Conservation (phyloP, 106 monocot species). For the Dioscorea alata region DNA sequence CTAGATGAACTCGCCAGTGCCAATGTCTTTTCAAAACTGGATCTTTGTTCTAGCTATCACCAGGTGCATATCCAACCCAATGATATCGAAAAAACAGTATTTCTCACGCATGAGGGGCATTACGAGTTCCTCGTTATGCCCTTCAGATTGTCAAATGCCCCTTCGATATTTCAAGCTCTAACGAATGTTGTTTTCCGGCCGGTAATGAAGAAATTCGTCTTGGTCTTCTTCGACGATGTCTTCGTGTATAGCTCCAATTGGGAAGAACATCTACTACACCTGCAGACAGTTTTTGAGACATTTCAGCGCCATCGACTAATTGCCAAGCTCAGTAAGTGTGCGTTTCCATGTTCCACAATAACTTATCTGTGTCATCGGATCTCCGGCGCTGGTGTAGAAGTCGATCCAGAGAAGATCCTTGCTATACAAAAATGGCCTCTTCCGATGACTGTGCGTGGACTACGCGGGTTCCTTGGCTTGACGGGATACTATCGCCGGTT, state of each 20-base stretch:
- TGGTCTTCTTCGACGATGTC: too few relatives aligned
- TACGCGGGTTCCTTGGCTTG: slow-evolving; percentile 9
- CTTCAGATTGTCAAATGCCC: too few relatives aligned
- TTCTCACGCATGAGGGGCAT: too few relatives aligned
- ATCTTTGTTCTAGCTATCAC: slow-evolving; percentile 16
- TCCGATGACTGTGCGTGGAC: neutral
- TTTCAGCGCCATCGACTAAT: neutral
- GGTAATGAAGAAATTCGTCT: too few relatives aligned
- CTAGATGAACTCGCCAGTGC: slow-evolving; percentile 18
- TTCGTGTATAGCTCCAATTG: too few relatives aligned
- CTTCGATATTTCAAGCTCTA: too few relatives aligned
- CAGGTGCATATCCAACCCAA: slow-evolving; percentile 6
- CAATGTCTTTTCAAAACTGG: slow-evolving; percentile 13
- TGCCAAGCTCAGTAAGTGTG: neutral
- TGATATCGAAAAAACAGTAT: slow-evolving; percentile 8
- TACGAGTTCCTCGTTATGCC: too few relatives aligned
- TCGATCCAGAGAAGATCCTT: neutral
- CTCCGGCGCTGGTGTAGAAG: too few relatives aligned
- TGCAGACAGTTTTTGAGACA: neutral
- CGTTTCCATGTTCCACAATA: neutral
- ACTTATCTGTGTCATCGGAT: neutral
- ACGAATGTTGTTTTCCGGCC: too few relatives aligned
- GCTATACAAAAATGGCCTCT: neutral
- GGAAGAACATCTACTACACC: neutral
- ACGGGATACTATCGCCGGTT: neutral